Base-by-base conservation (phyloP, 2,329 filamentous ascomycete genomes). In the Ceratocystis colombiana region DNA sequence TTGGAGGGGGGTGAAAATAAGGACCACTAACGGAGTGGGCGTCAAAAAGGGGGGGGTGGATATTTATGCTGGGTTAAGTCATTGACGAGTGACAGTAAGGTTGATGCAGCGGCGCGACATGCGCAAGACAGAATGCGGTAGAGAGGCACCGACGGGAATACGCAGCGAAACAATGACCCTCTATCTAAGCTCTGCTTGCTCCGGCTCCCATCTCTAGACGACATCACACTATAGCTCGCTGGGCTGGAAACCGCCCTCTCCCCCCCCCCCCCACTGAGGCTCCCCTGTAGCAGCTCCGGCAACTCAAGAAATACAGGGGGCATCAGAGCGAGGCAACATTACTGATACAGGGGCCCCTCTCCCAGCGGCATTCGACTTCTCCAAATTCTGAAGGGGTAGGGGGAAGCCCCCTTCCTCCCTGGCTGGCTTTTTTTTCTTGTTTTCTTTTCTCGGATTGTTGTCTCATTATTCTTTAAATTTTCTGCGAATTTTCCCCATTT, bases 401-500 rank as follows among this genome's bases (percentile, higher is more conserved):
- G 17, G 17, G 5, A 20, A 20, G n/a, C 5, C 45, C 45, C 45
- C 45, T 48, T 48, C 45, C 7, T 17, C 12, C 44, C 28, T 55
- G 64, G 50, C n/a, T 37, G 25, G 15, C 28, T 66, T 28, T 62
- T 55, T 65, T 33, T 53, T 66, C 59, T 66, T 66, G 68, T 62
- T 65, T 66, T 68, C 33, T 67, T 67, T 62, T 66, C 48, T 68
- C 41, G 46, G 33, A 68, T 61, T 62, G 44, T 30, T 28, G 59
- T 68, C 67, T 57, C 55, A 62, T 50, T 62, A 59, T 62, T 61
- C 15, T 61, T 63, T 55, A 44, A 53, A 33, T 67, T 46, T 53
- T 33, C 50, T 48, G 41, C 28, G 30, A 73, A 70, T 63, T 69
- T 67, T 30, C 71, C 37, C 12, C 15, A 33, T 57, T 57, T 17